Conservation (phyloP, 208 protist genomes). For the Blechomonas ayalai region DNA sequence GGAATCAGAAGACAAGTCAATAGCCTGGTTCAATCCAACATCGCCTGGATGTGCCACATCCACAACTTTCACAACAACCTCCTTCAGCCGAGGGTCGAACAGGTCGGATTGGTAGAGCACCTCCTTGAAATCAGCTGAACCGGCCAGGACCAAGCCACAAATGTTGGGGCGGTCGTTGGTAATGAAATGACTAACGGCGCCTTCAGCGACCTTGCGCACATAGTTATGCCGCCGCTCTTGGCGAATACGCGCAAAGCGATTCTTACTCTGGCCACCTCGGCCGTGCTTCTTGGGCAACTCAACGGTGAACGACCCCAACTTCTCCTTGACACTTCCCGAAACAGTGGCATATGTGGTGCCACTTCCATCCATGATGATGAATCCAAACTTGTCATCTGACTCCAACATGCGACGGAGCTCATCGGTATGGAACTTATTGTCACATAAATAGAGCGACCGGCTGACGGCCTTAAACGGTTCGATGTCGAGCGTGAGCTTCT, state of each 20-base stretch:
- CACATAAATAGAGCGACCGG: conserved; percentile 98
- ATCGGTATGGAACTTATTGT: conserved; percentile 98
- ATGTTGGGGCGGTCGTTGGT: conserved; percentile 98
- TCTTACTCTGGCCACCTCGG: conserved; percentile 99
- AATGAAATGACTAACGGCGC: conserved; percentile 97
- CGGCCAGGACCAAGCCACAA: conserved; percentile 98
- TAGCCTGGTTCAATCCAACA: conserved; percentile 99
- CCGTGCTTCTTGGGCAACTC: conserved; percentile 99
- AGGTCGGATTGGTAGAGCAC: conserved; percentile 95
- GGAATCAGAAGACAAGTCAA: conserved; percentile 95
- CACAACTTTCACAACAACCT: conserved; percentile 98
- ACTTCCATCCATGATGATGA: conserved; percentile 99
- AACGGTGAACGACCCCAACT: conserved; percentile 98
- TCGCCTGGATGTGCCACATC: conserved; percentile 99
- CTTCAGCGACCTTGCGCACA: conserved; percentile 98
- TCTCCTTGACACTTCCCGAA: conserved; percentile 95
- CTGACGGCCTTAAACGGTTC: conserved; percentile 99
- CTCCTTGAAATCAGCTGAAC: conserved; percentile 99
- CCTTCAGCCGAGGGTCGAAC: conserved; percentile 96
- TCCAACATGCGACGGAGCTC: conserved; percentile 97
- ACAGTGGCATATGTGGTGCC: conserved; percentile 97
- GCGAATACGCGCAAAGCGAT: conserved; percentile 99
- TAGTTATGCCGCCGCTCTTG: conserved; percentile 99
- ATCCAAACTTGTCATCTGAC: conserved; percentile 99
- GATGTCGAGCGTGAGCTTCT: conserved; percentile 99